Evolutionary conservation across 208 protist genomes (phyloP).

Genomic region (Acanthamoeba triangularis): DNA sequence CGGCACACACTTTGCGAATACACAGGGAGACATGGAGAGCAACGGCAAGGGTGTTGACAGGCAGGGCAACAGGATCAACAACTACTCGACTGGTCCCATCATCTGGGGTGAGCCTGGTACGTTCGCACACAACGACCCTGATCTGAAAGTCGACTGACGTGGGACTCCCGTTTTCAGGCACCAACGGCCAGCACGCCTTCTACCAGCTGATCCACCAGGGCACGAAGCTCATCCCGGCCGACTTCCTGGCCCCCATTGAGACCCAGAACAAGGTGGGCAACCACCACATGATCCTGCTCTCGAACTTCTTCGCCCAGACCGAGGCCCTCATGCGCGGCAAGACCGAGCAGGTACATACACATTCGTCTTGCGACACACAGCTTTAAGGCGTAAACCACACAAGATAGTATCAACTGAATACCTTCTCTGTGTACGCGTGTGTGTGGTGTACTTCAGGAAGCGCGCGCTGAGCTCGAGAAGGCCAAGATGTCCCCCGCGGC

Average conservation of each 20-base stretch:
- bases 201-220: slow-evolving; percentile 99
- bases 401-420: not conserved
- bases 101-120: slow-evolving; percentile 98
- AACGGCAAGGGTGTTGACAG: slow-evolving; percentile 95
- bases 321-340: slow-evolving; percentile 98
- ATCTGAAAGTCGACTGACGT: too few relatives aligned
- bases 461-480: slow-evolving; percentile 86
- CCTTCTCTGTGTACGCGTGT: not conserved
- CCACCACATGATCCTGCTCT: slow-evolving; percentile 97
- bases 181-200: slow-evolving; percentile 95
- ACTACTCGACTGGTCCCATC: slow-evolving; percentile 96
- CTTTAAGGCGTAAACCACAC: too few relatives aligned
- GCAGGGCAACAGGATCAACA: slow-evolving; percentile 78
- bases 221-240: slow-evolving; percentile 97
- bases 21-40: slow-evolving; percentile 95
- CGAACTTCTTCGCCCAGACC: slow-evolving; percentile 98
- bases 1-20: not conserved
- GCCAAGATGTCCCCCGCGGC: slow-evolving; percentile 75
- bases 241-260: slow-evolving; percentile 96
- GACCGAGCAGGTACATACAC: slow-evolving; percentile 91
- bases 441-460: slow-evolving; percentile 1
- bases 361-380: not conserved
- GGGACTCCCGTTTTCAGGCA: slow-evolving; percentile 26
- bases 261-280: slow-evolving; percentile 96
- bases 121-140: slow-evolving; percentile 74